These are phyloP conservation scores for Ogataea corticis DNA, from an alignment of 805 yeast genomes.

Conservation along the genomic window DNA sequence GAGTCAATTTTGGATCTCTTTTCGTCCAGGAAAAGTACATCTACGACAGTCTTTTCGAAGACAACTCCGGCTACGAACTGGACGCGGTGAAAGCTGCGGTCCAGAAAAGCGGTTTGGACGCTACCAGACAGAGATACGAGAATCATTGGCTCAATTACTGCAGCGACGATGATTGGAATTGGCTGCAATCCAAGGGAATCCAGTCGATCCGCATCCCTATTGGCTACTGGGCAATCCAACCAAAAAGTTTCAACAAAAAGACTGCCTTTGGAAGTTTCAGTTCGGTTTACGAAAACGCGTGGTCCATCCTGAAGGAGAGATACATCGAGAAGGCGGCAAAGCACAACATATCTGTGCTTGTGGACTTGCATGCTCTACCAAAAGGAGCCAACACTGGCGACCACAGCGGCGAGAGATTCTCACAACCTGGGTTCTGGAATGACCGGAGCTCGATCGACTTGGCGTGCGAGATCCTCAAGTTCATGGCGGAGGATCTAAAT, in stretches of 20 bases:
- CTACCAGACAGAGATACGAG: constrained; percentile 54
- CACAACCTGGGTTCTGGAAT: constrained; percentile 66
- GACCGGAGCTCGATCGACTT: constrained; percentile 40
- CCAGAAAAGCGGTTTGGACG: constrained; percentile 50
- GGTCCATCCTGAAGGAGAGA: constrained; percentile 56
- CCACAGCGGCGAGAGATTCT: constrained; percentile 73
- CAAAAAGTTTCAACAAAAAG: constrained; percentile 55
- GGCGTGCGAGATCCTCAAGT: constrained; percentile 54
- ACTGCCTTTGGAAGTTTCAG: constrained; percentile 62
- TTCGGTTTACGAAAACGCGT: constrained; percentile 67
- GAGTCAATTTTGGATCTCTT: constrained; percentile 82
- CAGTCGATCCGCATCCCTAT: constrained; percentile 83
- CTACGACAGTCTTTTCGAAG: constrained; percentile 58
- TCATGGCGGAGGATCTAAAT: constrained; percentile 59
- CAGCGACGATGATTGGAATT: constrained; percentile 74
- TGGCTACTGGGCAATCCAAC: constrained; percentile 87
- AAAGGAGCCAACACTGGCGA: constrained; percentile 88
- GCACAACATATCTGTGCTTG: constrained; percentile 67
- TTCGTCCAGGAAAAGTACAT: constrained; percentile 85
- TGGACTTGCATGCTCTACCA: constrained; percentile 89
- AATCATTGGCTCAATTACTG: constrained; percentile 67
- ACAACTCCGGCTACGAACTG: constrained; percentile 64
- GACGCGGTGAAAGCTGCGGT: constrained; percentile 62
- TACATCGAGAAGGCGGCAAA: constrained; percentile 60
- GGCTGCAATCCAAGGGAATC: constrained; percentile 67